Evolutionary conservation across 257 asterid species (phyloP).

Genomic region (Oldenlandia corymbosa): DNA sequence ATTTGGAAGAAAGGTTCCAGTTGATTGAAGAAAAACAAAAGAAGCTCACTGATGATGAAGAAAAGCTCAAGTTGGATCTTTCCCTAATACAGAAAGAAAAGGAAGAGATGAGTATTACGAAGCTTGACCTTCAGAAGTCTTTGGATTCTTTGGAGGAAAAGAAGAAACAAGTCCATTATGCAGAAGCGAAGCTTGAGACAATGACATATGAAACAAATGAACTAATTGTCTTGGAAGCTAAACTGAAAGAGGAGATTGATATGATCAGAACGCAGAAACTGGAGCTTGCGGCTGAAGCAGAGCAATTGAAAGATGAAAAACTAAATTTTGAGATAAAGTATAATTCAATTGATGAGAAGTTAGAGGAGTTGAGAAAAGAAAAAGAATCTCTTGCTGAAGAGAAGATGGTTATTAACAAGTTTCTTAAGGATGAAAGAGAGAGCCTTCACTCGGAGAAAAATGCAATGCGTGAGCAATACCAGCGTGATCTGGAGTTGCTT

Average conservation of each 20-base stretch:
- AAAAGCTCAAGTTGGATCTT: conserved; percentile 45
- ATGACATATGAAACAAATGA: conserved; percentile 77
- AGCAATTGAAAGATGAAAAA: conserved; percentile 68
- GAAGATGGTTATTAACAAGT: conserved; percentile 55
- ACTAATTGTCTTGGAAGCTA: conserved; percentile 54
- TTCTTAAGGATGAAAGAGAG: conserved; percentile 72
- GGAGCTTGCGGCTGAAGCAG: conserved; percentile 76
- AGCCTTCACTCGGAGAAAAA: conserved; percentile 66
- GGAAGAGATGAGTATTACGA: conserved; percentile 41
- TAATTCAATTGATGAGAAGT: conserved; percentile 86
- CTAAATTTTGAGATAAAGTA: conserved; percentile 88
- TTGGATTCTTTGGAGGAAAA: conserved; percentile 58
- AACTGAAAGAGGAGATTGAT: conserved; percentile 91
- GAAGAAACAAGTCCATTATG: conserved; percentile 40
- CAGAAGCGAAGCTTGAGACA: conserved; percentile 64
- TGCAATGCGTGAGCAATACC: conserved; percentile 57
- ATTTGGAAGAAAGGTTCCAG: conserved; percentile 47
- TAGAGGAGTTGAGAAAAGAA: conserved; percentile 68
- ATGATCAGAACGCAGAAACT: conserved; percentile 59
- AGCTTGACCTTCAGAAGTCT: conserved; percentile 54
- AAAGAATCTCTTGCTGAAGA: conserved; percentile 73
- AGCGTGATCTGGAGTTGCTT: conserved; percentile 64
- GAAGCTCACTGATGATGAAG: conserved; percentile 42
- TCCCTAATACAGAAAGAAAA: conserved; percentile 45
- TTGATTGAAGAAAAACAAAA: conserved; percentile 51